These are phyloP conservation scores for Brassica cretica DNA, from an alignment of 345 rosid species.

Conservation along the genomic window DNA sequence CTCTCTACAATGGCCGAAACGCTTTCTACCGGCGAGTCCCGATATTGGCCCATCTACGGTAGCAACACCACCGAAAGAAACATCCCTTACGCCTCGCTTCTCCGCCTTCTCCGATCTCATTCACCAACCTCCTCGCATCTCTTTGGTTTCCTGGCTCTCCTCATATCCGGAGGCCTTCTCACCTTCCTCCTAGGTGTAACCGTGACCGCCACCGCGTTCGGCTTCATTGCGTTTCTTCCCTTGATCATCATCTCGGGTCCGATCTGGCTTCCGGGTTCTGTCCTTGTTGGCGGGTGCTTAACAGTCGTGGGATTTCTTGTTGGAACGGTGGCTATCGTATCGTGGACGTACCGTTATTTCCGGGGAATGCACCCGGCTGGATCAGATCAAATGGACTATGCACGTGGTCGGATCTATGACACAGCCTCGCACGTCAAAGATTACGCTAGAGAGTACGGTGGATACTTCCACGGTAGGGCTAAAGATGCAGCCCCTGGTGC, in stretches of 20 bases:
- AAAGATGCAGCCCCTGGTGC: slow-evolving; percentile 99
- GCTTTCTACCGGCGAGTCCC: slow-evolving; percentile 20
- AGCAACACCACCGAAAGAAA: slow-evolving; percentile 33
- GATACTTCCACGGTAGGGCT: slow-evolving; percentile 72
- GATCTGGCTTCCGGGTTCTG: slow-evolving; percentile 61
- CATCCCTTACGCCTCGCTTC: slow-evolving; percentile 30
- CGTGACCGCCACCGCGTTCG: slow-evolving; percentile 42
- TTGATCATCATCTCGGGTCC: slow-evolving; percentile 70
- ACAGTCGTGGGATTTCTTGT: slow-evolving; percentile 53
- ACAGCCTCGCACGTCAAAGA: slow-evolving; percentile 88
- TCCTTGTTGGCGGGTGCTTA: slow-evolving; percentile 46
- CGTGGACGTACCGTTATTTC: slow-evolving; percentile 73
- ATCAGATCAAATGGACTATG: slow-evolving; percentile 66
- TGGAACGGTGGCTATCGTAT: slow-evolving; percentile 41
- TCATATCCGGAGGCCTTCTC: slow-evolving; percentile 58
- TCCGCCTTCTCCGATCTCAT: slow-evolving; percentile 53
- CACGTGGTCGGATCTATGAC: slow-evolving; percentile 73
- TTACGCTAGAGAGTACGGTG: slow-evolving; percentile 82
- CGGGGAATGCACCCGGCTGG: slow-evolving; percentile 75
- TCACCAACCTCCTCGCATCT: slow-evolving; percentile 66
- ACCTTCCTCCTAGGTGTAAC: slow-evolving; percentile 65
- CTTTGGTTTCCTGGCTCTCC: slow-evolving; percentile 55
- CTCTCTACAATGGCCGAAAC: slow-evolving; percentile 37
- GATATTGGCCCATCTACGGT: slow-evolving; percentile 31
- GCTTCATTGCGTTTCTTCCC: slow-evolving; percentile 58